These are phyloP conservation scores for Arctium minus DNA, from an alignment of 129 eudicot species.

Conservation along the genomic window DNA sequence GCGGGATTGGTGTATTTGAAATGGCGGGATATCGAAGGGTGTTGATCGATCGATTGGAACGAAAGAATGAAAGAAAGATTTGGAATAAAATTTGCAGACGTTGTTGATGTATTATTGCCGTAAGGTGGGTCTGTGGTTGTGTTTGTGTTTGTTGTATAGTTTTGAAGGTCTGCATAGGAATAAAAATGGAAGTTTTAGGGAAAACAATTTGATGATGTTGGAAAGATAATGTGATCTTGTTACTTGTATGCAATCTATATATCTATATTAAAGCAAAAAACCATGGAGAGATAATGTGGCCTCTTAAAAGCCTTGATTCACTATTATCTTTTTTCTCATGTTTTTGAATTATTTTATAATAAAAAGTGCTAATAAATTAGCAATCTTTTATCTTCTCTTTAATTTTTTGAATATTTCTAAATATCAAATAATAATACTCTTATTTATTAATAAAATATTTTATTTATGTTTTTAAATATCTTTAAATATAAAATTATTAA, in stretches of 20 bases:
- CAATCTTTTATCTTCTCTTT: too few relatives aligned
- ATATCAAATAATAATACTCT: too few relatives aligned
- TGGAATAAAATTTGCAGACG: constrained; percentile 17
- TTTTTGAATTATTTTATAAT: too few relatives aligned
- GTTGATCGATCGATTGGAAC: constrained; percentile 20
- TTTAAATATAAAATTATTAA: too few relatives aligned
- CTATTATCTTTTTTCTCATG: too few relatives aligned
- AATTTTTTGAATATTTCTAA: too few relatives aligned
- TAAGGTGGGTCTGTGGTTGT: constrained; percentile 5
- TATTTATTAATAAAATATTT: too few relatives aligned
- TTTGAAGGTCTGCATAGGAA: constrained; percentile 15
- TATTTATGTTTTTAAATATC: too few relatives aligned
- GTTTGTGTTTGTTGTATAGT: constrained; percentile 20
- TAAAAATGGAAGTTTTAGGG: constrained; percentile 15
- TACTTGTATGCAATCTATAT: background rate
- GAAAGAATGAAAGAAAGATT: background rate
- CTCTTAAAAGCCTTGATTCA: too few relatives aligned
- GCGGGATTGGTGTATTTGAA: constrained; percentile 81
- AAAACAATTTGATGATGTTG: background rate
- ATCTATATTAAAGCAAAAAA: too few relatives aligned
- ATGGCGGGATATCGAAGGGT: constrained; percentile 95
- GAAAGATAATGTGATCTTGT: background rate
- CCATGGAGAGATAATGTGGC: too few relatives aligned
- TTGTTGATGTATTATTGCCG: background rate
- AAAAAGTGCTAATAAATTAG: too few relatives aligned